These are phyloP conservation scores for Lagerstroemia speciosa DNA, from an alignment of 345 rosid species.

Conservation along the genomic window DNA sequence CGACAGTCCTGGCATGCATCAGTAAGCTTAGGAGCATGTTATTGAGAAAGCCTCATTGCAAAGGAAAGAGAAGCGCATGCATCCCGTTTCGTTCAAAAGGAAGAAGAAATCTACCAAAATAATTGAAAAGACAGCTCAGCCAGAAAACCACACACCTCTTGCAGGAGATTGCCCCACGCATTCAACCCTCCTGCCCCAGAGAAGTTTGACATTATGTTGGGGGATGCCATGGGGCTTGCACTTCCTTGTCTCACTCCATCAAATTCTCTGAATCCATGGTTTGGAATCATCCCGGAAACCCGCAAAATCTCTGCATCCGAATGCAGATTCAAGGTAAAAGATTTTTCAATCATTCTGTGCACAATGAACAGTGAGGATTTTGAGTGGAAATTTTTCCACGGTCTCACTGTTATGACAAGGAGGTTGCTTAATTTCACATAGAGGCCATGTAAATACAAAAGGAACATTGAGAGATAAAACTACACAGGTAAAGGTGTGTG, in stretches of 20 bases:
- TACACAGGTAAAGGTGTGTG: neutral
- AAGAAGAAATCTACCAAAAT: neutral
- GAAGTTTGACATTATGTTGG: conserved; percentile 62
- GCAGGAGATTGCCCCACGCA: conserved; percentile 72
- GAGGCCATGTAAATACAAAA: neutral
- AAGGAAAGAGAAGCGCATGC: neutral
- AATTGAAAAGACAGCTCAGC: neutral
- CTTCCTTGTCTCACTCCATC: conserved; percentile 86
- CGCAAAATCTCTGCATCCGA: conserved; percentile 67
- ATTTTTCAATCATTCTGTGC: neutral
- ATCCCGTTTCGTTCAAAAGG: neutral
- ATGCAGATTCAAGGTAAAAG: neutral
- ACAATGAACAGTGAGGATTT: neutral
- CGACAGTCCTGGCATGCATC: neutral
- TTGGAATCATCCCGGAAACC: conserved; percentile 77
- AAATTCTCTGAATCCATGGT: conserved; percentile 75
- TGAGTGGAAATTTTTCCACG: neutral
- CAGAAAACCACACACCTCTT: conserved; percentile 40
- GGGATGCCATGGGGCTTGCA: conserved; percentile 97
- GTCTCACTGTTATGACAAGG: neutral
- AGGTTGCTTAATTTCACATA: neutral
- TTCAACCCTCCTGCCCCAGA: conserved; percentile 47
- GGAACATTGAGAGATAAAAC: neutral
- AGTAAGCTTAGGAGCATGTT: neutral
- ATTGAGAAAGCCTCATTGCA: neutral